Percentiles rank a stretch among this genome's conserved stretches.
These are phyloP conservation scores for Sclerotiophoma versabilis DNA, from an alignment of 2,329 filamentous ascomycete genomes.

Conservation along the genomic window DNA sequence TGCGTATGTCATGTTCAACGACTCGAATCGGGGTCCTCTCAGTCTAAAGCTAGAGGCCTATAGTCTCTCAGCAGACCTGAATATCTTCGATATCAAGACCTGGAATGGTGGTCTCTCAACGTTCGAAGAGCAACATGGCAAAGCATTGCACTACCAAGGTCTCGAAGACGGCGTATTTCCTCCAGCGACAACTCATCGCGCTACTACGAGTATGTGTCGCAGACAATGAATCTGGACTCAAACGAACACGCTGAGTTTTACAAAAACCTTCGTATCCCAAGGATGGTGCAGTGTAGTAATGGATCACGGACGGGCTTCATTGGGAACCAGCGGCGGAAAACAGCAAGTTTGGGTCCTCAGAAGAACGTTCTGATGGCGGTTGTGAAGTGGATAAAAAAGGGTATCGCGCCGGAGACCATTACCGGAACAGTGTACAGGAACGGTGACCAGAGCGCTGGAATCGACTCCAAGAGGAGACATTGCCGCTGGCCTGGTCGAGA, in stretches of 20 bases:
- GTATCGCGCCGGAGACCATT: constrained; percentile 47
- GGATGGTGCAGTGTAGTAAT: constrained; percentile 57
- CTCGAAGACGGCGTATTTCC: constrained; percentile 46
- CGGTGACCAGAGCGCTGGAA: constrained; percentile 21
- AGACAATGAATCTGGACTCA: constrained; percentile 43
- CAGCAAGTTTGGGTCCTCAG: constrained; percentile 32
- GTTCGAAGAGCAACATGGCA: constrained; percentile 18
- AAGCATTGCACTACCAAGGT: constrained; percentile 28
- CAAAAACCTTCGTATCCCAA: constrained; percentile 58
- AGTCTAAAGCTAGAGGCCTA: constrained; percentile 31
- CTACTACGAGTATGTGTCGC: constrained; percentile 54
- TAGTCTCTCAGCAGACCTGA: constrained; percentile 39
- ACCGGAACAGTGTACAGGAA: constrained; percentile 28
- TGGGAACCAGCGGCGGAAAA: background rate
- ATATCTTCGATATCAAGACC: constrained; percentile 44
- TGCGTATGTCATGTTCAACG: constrained; percentile 55
- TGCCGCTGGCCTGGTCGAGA: constrained; percentile 39
- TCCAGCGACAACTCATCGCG: constrained; percentile 50
- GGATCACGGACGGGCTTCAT: constrained; percentile 51
- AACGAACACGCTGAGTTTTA: constrained; percentile 50
- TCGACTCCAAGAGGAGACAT: constrained; percentile 33
- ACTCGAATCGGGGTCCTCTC: constrained; percentile 50
- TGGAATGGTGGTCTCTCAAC: constrained; percentile 50
- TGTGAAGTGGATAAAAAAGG: constrained; percentile 53
- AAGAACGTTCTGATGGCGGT: constrained; percentile 55